phyloP scores from a whole-genome alignment of 1,139 yeast species.

The Magnusiomyces tetraspermus region DNA sequence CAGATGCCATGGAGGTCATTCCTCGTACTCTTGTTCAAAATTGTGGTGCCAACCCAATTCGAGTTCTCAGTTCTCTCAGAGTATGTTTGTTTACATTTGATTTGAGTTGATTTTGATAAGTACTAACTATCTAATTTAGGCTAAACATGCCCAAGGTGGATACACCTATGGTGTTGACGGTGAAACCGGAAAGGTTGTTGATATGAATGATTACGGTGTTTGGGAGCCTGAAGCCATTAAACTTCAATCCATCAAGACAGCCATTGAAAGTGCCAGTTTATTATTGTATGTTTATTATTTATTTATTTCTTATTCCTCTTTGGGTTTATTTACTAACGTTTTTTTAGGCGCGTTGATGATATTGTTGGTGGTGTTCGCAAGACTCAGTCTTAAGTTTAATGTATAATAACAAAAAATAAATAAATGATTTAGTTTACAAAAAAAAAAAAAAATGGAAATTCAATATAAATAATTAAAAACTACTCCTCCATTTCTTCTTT shows the following conservation, averaged over 20 bases:
- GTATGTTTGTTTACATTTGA: conserved; percentile 7
- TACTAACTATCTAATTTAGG: conserved; percentile 28
- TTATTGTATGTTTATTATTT: conserved; percentile 39
- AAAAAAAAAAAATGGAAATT: conserved; percentile 8
- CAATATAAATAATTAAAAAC: conserved; percentile 14
- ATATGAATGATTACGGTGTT: conserved; percentile 90
- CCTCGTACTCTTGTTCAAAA: conserved; percentile 96
- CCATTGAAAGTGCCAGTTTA: conserved; percentile 93
- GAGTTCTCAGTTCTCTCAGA: conserved; percentile 79
- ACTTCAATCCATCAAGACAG: conserved; percentile 93
- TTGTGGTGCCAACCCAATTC: conserved; percentile 94
- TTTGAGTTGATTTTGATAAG: background rate
- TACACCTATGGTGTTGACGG: conserved; percentile 91
- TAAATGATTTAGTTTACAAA: no score
- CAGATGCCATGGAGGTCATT: conserved; percentile 96
- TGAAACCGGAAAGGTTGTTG: conserved; percentile 85
- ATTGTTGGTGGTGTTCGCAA: conserved; percentile 91
- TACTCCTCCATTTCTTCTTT: conserved; percentile 6
- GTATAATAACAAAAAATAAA: no score
- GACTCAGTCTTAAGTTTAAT: conserved; percentile 20
- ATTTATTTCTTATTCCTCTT: background rate
- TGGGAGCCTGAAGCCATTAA: conserved; percentile 99
- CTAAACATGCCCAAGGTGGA: conserved; percentile 84
- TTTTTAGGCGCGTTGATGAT: conserved; percentile 68
- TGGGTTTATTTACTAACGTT: background rate